A percentile compares a stretch with the other conserved stretches of the same genome.
Evolutionary conservation across 176 grass and related monocot genomes (phyloP).

Genomic region (Musa troglodytarum): DNA sequence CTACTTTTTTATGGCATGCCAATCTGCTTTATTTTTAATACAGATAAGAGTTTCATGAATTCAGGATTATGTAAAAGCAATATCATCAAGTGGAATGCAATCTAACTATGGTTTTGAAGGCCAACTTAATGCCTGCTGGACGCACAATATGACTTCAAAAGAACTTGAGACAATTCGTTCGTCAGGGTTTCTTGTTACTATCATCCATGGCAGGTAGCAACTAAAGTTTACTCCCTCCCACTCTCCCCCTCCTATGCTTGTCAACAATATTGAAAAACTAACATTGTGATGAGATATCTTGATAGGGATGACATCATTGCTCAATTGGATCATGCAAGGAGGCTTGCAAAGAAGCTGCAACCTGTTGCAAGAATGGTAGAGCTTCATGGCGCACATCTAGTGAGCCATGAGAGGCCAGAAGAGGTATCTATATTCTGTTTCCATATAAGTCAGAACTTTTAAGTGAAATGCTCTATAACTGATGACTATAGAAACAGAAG

Average conservation of each 20-base stretch:
- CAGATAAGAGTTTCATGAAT: neutral
- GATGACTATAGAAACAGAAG: no score
- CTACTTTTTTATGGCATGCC: neutral
- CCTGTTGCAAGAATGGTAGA: conserved; percentile 91
- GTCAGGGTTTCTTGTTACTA: conserved; percentile 71
- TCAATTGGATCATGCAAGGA: conserved; percentile 65
- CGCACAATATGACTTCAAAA: conserved; percentile 58
- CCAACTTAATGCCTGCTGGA: conserved; percentile 94
- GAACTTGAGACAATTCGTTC: conserved; percentile 61
- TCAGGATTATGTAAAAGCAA: conserved; percentile 84
- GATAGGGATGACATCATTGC: conserved; percentile 76
- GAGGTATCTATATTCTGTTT: conserved; percentile 40
- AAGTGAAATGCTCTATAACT: no score
- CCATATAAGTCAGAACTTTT: neutral
- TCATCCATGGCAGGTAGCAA: conserved; percentile 89
- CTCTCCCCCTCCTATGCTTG: neutral
- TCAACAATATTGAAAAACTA: neutral
- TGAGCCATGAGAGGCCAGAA: conserved; percentile 89
- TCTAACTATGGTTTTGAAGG: conserved; percentile 88
- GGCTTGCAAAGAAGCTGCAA: conserved; percentile 59
- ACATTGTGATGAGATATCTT: conserved; percentile 4
- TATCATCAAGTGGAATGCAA: conserved; percentile 93
- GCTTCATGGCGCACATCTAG: conserved; percentile 88
- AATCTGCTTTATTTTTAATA: neutral
- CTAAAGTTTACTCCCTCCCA: neutral